A percentile compares a stretch with the other conserved stretches of the same genome.
Evolutionary conservation across 1,139 yeast species (phyloP).

Genomic region (Taphrina flavorubra): DNA sequence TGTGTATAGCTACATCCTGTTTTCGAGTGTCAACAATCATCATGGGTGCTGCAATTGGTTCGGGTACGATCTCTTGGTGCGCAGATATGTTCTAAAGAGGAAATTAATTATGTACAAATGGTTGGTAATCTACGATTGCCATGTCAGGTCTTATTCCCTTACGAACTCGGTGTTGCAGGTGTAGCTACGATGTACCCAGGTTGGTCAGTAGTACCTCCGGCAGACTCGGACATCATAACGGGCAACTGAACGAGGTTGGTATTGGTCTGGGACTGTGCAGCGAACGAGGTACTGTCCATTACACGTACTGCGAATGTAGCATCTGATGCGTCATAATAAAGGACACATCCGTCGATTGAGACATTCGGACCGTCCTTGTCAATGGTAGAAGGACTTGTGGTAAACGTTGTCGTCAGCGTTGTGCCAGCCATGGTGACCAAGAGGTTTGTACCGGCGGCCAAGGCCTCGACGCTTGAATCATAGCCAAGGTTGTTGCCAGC

Average conservation of each 20-base stretch:
- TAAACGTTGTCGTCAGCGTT: neutral
- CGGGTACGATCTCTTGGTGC: slow-evolving; percentile 11
- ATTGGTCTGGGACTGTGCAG: too few relatives aligned
- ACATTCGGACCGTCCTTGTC: neutral
- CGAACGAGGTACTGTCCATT: neutral
- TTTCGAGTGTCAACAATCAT: slow-evolving; percentile 7
- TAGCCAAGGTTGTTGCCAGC: neutral
- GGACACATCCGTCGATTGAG: neutral
- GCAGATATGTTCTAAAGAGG: neutral
- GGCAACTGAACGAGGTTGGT: too few relatives aligned
- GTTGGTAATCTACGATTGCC: too few relatives aligned
- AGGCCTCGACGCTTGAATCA: neutral
- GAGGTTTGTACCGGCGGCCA: neutral
- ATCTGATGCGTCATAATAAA: neutral
- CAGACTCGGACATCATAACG: too few relatives aligned
- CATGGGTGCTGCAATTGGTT: slow-evolving; percentile 1
- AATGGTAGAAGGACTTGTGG: neutral
- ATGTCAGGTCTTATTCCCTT: too few relatives aligned
- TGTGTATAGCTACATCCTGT: slow-evolving; percentile 21
- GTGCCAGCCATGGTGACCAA: neutral
- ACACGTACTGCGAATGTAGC: neutral
- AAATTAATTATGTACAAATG: neutral
- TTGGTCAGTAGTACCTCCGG: too few relatives aligned
- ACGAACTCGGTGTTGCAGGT: too few relatives aligned
- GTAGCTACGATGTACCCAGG: too few relatives aligned